phyloP scores from a whole-genome alignment of 345 rosid genomes.

The Lumnitzera racemosa region DNA sequence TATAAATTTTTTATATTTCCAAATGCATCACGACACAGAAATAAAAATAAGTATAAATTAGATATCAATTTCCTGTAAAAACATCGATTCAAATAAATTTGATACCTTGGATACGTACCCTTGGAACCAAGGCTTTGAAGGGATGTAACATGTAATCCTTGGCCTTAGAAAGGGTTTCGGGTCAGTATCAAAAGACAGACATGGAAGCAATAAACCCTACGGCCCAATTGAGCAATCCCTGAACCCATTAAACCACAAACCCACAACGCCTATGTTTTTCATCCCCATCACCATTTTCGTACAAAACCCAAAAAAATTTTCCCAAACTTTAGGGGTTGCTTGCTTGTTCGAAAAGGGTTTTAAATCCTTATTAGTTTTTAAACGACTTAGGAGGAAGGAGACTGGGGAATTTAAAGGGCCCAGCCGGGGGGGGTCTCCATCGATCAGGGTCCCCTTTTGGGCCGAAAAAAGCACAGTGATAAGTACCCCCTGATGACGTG shows the following conservation, averaged over 20 bases:
- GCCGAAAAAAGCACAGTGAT: too few species aligned
- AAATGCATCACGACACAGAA: too few species aligned
- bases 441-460: too few species aligned
- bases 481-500: too few species aligned
- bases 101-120: slow-evolving; percentile 50
- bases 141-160: slow-evolving; percentile 37
- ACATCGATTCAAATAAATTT: not conserved
- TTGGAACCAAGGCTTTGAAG: slow-evolving; percentile 64
- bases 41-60: too few species aligned
- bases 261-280: slow-evolving; percentile 59
- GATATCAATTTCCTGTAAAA: not conserved
- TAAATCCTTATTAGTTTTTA: too few species aligned
- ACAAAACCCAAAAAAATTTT: too few species aligned
- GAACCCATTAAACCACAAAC: slow-evolving; percentile 96
- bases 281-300: slow-evolving; percentile 29
- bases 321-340: too few species aligned
- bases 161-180: slow-evolving; percentile 58
- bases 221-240: slow-evolving; percentile 88
- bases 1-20: not conserved
- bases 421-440: too few species aligned
- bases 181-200: slow-evolving; percentile 65
- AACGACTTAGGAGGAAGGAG: too few species aligned
- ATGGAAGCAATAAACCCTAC: slow-evolving; percentile 50
- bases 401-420: too few species aligned
- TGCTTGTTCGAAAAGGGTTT: not conserved